phyloP scores from a whole-genome alignment of 192 early-diverging fungal species.

The Podila epicladia region DNA sequence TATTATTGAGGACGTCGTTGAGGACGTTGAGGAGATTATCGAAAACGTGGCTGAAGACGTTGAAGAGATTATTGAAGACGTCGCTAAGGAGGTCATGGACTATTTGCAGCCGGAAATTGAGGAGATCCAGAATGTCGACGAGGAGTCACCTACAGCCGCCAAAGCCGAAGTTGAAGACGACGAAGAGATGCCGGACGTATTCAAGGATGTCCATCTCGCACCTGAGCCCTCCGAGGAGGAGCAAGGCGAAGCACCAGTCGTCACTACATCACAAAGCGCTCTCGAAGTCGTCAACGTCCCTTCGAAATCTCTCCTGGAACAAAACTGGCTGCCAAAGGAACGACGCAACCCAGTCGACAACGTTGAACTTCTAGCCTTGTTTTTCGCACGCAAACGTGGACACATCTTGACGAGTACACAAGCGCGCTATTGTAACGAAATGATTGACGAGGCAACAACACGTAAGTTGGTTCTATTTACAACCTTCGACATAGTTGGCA shows the following conservation, averaged over 20 bases:
- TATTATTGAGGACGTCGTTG: background rate
- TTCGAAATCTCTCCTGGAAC: background rate
- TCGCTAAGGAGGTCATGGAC: background rate
- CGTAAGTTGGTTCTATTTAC: background rate
- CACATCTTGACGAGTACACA: slow-evolving; percentile 21
- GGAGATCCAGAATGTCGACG: background rate
- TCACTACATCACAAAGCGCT: background rate
- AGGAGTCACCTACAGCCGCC: background rate
- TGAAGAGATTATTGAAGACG: background rate
- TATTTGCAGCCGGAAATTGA: background rate
- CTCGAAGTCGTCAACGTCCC: background rate
- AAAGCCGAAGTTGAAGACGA: background rate
- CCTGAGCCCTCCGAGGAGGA: background rate
- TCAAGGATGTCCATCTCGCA: too few relatives aligned
- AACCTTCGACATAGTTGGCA: too few relatives aligned
- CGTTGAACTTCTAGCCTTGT: slow-evolving; percentile 20
- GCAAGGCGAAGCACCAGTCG: background rate
- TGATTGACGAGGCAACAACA: background rate
- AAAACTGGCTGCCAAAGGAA: background rate
- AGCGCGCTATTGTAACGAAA: slow-evolving; percentile 20
- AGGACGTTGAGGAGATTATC: background rate
- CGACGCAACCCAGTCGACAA: slow-evolving; percentile 5
- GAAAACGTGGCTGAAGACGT: background rate
- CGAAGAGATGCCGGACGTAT: background rate
- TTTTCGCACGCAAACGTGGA: slow-evolving; percentile 22